Evolutionary conservation across 2,329 filamentous ascomycete genomes (phyloP).

Genomic region (Botrytis cinerea): DNA sequence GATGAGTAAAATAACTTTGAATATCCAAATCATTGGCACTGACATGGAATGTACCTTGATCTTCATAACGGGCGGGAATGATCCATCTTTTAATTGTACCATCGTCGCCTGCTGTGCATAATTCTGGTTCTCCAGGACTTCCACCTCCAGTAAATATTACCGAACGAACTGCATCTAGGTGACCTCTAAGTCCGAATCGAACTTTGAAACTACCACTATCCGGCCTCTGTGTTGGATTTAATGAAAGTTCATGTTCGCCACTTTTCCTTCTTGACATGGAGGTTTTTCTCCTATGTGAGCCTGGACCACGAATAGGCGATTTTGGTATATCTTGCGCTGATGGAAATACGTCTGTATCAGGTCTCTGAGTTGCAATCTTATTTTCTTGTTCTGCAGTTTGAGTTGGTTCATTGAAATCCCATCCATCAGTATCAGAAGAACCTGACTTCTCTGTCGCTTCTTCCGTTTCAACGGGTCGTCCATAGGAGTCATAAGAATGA

Average conservation of each 20-base stretch:
- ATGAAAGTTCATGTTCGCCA: conserved; percentile 63
- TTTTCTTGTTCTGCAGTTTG: conserved; percentile 57
- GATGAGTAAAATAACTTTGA: conserved; percentile 89
- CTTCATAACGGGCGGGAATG: conserved; percentile 78
- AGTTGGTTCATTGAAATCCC: conserved; percentile 88
- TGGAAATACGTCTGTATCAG: conserved; percentile 87
- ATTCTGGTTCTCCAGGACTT: conserved; percentile 92
- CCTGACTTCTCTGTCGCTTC: conserved; percentile 51
- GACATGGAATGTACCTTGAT: conserved; percentile 50
- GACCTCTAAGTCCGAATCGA: conserved; percentile 85
- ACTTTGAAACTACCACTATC: conserved; percentile 86
- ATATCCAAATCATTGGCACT: conserved; percentile 77
- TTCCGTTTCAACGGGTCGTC: conserved; percentile 48
- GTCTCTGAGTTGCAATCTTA: conserved; percentile 61
- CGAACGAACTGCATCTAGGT: conserved; percentile 89
- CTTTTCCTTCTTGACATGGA: conserved; percentile 73
- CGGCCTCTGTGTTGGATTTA: conserved; percentile 57
- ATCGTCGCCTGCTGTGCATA: conserved; percentile 94
- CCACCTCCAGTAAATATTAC: conserved; percentile 97
- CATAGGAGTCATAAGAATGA: conserved; percentile 60
- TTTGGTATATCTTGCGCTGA: conserved; percentile 77
- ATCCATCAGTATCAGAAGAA: conserved; percentile 67
- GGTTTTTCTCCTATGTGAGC: conserved; percentile 76
- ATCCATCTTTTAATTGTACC: conserved; percentile 97
- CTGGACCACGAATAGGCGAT: conserved; percentile 70